Evolutionary conservation across 441 rosid genomes (phyloP).

Genomic region (Populus trichocarpa): DNA sequence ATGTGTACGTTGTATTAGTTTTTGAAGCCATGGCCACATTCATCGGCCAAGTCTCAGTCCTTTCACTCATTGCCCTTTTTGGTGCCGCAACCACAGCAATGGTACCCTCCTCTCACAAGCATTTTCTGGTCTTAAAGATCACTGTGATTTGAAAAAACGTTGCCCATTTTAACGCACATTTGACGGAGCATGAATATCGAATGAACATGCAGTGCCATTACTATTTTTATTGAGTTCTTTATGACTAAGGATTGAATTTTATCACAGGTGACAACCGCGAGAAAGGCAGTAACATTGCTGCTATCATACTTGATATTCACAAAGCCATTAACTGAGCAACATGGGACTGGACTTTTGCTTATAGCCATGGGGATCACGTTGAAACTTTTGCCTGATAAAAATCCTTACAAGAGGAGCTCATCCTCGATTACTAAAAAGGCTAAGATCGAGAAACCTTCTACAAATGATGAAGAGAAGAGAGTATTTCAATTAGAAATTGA

Average conservation of each 20-base stretch:
- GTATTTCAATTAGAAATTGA: neutral
- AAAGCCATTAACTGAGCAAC: conserved; percentile 78
- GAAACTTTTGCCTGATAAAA: conserved; percentile 62
- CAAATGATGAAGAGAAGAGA: neutral
- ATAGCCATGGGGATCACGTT: conserved; percentile 71
- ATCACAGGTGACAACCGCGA: conserved; percentile 79
- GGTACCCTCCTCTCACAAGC: conserved; percentile 35
- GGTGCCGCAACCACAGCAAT: conserved; percentile 94
- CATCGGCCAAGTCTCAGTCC: conserved; percentile 84
- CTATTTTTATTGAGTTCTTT: neutral
- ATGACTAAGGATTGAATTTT: neutral
- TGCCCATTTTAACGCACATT: neutral
- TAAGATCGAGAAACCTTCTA: conserved; percentile 3
- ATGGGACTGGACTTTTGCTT: conserved; percentile 65
- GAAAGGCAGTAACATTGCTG: conserved; percentile 77
- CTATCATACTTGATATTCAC: conserved; percentile 81
- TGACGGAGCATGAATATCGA: neutral
- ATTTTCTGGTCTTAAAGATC: neutral
- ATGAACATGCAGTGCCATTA: neutral
- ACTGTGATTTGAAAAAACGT: neutral
- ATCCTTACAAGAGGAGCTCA: conserved; percentile 30
- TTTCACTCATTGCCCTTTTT: conserved; percentile 79
- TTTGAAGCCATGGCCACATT: conserved; percentile 96
- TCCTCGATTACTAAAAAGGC: neutral
- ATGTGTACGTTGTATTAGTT: conserved; percentile 71